Percentiles rank a stretch among this genome's conserved stretches.
Conservation (phyloP, 2,329 filamentous ascomycete genomes). For the Botrytis porri region DNA sequence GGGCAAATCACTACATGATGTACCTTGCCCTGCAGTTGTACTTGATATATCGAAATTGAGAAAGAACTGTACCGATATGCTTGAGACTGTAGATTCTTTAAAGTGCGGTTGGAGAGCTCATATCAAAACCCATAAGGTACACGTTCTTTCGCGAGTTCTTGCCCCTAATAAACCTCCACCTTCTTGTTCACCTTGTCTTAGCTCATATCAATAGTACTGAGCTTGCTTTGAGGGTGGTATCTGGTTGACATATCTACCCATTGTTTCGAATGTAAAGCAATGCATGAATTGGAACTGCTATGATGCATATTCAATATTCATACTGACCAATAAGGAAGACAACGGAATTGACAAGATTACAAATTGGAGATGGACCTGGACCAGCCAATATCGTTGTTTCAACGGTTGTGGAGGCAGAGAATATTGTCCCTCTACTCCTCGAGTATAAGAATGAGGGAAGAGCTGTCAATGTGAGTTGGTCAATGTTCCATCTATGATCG, state of each 20-base stretch:
- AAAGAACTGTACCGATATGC: constrained; percentile 69
- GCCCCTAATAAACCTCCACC: too few relatives aligned
- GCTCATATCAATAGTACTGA: not conserved
- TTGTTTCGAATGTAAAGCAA: not conserved
- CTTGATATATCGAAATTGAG: constrained; percentile 65
- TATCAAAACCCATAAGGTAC: constrained; percentile 80
- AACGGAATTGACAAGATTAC: constrained; percentile 60
- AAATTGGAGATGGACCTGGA: constrained; percentile 57
- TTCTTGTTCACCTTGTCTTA: not conserved
- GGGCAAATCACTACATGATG: constrained; percentile 56
- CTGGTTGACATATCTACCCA: not conserved
- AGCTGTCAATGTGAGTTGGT: constrained; percentile 54
- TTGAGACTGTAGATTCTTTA: constrained; percentile 57
- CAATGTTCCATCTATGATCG: not conserved
- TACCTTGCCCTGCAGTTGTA: constrained; percentile 65
- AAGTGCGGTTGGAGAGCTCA: constrained; percentile 70
- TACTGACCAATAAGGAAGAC: constrained; percentile 48
- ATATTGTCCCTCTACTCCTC: constrained; percentile 57
- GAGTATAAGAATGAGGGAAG: constrained; percentile 55
- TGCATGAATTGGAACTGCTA: not conserved
- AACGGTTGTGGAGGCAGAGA: constrained; percentile 71
- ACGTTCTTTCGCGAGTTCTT: constrained; percentile 1
- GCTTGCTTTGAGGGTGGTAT: not conserved
- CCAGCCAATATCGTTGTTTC: constrained; percentile 64
- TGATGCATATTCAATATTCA: constrained; percentile 23